Conservation (phyloP, 1,284 basidiomycete species). For the Cryptococcus wingfieldii region DNA sequence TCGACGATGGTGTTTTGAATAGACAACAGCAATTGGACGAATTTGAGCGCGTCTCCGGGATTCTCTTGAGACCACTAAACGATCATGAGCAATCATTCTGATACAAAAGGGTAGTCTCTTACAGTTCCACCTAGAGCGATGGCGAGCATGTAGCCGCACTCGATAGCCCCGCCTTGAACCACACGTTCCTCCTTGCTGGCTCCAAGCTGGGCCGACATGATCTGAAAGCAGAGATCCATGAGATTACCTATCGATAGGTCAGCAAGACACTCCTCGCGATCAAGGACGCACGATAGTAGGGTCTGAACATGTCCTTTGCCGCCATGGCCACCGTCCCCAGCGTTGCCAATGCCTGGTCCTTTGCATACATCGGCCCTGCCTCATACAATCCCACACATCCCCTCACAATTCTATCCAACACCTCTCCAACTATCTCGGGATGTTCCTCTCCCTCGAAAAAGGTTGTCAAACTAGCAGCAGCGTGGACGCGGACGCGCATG, state of each 20-base stretch:
- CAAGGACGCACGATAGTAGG: conserved; percentile 30
- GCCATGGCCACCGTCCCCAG: conserved; percentile 62
- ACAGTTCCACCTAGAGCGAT: conserved; percentile 52
- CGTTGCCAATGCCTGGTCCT: conserved; percentile 78
- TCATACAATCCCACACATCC: conserved; percentile 61
- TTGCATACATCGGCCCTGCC: conserved; percentile 58
- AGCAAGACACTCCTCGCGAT: background rate
- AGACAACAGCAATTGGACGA: conserved; percentile 67
- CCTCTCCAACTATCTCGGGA: conserved; percentile 61
- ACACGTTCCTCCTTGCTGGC: conserved; percentile 62
- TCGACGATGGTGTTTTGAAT: conserved; percentile 62
- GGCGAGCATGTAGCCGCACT: conserved; percentile 49
- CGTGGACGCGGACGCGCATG: conserved; percentile 72
- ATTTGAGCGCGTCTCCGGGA: conserved; percentile 57
- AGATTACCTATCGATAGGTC: conserved; percentile 17
- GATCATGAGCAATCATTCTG: too few species aligned
- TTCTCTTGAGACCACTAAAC: too few species aligned
- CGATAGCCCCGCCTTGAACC: conserved; percentile 73
- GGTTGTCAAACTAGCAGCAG: conserved; percentile 79
- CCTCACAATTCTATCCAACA: conserved; percentile 70
- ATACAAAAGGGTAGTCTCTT: background rate
- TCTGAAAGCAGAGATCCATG: conserved; percentile 50
- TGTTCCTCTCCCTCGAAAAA: conserved; percentile 76
- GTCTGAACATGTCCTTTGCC: conserved; percentile 55
- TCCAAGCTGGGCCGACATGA: conserved; percentile 56